Base-by-base conservation (phyloP, 2,329 filamentous ascomycete genomes). In the Furcasterigmium furcatum region DNA sequence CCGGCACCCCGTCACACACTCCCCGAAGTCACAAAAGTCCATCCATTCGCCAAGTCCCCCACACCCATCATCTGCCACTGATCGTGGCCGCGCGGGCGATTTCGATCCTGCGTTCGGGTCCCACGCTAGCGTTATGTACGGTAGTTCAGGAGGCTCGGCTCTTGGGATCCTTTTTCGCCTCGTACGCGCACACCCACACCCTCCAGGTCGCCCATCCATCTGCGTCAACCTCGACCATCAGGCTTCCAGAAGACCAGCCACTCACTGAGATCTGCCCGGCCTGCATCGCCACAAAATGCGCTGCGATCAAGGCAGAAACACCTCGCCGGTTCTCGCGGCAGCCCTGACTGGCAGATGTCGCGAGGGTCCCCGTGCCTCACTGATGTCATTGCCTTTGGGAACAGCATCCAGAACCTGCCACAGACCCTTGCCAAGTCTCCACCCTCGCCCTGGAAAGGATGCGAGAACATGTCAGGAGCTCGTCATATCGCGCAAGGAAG, bases 81-180 rank as follows among this genome's bases (percentile, higher is more conserved):
- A 40, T 40, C 38, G 38, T 16, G 40, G 29, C 20, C n/a, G 16
- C 19, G 10, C 30, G 18, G 34, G 34, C 9, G 9, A 18, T 20
- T 16, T 36, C n/a, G n/a, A 36, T 9, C 19, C 40, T 42, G 27
- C 40, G 34, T 18, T 16, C 4, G 16, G 19, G 27, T 19, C 21
- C 40, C 40, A 42, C 29, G 40, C 29, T 42, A 42, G 40, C 40
- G 40, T 42, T 34, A 34, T 42, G 40, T 16, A 42, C 40, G 40
- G 40, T 42, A 22, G 22, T 29, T 19, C 10, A 8, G 6, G 40
- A 42, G n/a, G 22, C 27, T 42, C 40, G 19, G 34, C 40, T 25
- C 30, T 30, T 22, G 7, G 5, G 14, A 25, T 8, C 21, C 21
- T 6, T 13, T 7, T 27, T 7, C 12, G 24, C 12, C 24, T 12